phyloP scores from a whole-genome alignment of 176 grass and related monocot species.

The Microstegium vimineum region DNA sequence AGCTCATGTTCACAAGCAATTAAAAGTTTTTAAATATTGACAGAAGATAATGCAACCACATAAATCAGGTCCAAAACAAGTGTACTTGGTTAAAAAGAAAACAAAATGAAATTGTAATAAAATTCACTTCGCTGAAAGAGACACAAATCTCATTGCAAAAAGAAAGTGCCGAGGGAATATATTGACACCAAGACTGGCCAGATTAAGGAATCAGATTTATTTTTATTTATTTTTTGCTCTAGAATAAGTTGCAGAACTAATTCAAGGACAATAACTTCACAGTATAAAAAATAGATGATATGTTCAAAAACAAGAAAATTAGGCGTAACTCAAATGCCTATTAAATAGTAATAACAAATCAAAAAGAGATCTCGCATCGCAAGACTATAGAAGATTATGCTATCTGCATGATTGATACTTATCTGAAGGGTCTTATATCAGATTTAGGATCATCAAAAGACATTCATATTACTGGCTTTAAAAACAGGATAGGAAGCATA shows the following conservation, averaged over 20 bases:
- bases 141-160: neutral
- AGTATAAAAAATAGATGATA: neutral
- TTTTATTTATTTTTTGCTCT: neutral
- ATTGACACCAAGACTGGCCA: neutral
- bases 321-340: neutral
- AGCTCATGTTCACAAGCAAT: constrained; percentile 23
- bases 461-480: neutral
- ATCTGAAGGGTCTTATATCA: neutral
- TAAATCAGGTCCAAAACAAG: neutral
- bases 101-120: neutral
- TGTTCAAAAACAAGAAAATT: neutral
- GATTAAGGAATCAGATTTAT: neutral
- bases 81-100: neutral
- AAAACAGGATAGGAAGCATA: neutral
- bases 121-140: neutral
- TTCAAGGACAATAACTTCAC: neutral
- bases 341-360: neutral
- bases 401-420: neutral
- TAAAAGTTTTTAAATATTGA: neutral
- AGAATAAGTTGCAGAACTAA: neutral
- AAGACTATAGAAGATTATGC: neutral
- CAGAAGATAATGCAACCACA: constrained; percentile 3
- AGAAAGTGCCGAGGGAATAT: neutral
- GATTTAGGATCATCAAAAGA: neutral
- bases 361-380: neutral